phyloP scores from a whole-genome alignment of 164 flowering plant genomes.

The Protea cynaroides region DNA sequence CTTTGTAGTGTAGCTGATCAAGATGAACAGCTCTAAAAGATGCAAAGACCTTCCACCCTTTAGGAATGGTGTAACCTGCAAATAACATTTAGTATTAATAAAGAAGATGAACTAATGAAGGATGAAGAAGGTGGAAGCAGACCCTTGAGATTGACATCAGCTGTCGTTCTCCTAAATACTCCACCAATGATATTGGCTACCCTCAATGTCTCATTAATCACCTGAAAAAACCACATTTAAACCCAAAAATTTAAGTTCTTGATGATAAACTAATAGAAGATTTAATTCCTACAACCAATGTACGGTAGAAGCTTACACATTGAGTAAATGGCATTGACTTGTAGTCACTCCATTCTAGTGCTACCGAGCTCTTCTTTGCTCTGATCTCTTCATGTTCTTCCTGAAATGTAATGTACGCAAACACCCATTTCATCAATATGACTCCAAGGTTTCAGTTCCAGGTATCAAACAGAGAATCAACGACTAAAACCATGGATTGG shows the following conservation, averaged over 20 bases:
- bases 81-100: neutral
- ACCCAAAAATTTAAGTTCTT: neutral
- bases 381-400: slow-evolving; percentile 83
- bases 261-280: too few relatives aligned
- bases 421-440: too few relatives aligned
- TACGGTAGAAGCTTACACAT: slow-evolving; percentile 49
- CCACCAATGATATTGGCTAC: slow-evolving; percentile 92
- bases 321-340: slow-evolving; percentile 95
- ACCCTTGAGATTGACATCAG: slow-evolving; percentile 75
- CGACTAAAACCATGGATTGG: too few relatives aligned
- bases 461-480: too few relatives aligned
- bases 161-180: slow-evolving; percentile 70
- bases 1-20: slow-evolving; percentile 62
- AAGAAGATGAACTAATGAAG: too few relatives aligned
- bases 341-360: slow-evolving; percentile 75
- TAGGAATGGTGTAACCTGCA: slow-evolving; percentile 82
- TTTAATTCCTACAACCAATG: too few relatives aligned
- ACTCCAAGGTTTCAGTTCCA: too few relatives aligned
- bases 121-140: too few relatives aligned
- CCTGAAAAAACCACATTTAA: slow-evolving; percentile 31
- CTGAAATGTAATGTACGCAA: slow-evolving; percentile 21
- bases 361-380: slow-evolving; percentile 32
- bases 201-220: slow-evolving; percentile 82
- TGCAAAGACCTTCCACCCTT: slow-evolving; percentile 88
- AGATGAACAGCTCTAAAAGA: slow-evolving; percentile 91